phyloP scores from a whole-genome alignment of 2,329 filamentous ascomycete species.

The Clathrospora elynae region DNA sequence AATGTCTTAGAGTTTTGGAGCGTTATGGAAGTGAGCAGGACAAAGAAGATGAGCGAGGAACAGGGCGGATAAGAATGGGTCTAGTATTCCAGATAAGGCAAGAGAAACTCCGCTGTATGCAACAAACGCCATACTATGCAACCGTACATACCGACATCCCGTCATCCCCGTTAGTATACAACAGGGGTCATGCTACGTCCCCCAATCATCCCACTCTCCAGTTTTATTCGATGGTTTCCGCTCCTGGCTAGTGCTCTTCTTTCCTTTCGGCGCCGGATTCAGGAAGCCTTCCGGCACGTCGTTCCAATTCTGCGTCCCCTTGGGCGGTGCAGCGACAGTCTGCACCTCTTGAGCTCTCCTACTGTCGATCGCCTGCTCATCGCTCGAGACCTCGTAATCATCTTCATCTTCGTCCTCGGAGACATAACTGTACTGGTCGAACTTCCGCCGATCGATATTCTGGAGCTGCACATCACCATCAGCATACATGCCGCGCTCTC shows the following conservation, averaged over 20 bases:
- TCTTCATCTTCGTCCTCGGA: constrained; percentile 50
- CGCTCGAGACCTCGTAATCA: constrained; percentile 40
- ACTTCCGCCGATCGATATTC: constrained; percentile 46
- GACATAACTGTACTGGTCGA: constrained; percentile 44
- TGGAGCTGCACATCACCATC: constrained; percentile 50
- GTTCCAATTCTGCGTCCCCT: constrained; percentile 53
- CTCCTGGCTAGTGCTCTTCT: constrained; percentile 34
- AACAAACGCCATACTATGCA: constrained; percentile 20
- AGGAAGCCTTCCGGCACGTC: constrained; percentile 55
- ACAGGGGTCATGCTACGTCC: neutral
- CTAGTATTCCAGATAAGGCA: no score
- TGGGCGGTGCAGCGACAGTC: constrained; percentile 15
- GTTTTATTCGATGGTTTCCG: constrained; percentile 32
- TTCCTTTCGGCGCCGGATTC: constrained; percentile 34
- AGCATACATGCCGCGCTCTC: constrained; percentile 44
- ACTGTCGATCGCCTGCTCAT: constrained; percentile 36
- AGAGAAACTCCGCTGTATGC: neutral
- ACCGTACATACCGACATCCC: constrained; percentile 17
- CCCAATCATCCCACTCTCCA: constrained; percentile 44
- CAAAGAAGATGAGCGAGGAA: no score
- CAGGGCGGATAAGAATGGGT: no score
- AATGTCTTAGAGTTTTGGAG: no score
- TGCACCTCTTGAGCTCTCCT: constrained; percentile 23
- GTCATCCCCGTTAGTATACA: constrained; percentile 12
- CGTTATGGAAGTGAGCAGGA: no score